Conservation (phyloP, 2,329 filamentous ascomycete species). For the Trichoderma koningiopsis region DNA sequence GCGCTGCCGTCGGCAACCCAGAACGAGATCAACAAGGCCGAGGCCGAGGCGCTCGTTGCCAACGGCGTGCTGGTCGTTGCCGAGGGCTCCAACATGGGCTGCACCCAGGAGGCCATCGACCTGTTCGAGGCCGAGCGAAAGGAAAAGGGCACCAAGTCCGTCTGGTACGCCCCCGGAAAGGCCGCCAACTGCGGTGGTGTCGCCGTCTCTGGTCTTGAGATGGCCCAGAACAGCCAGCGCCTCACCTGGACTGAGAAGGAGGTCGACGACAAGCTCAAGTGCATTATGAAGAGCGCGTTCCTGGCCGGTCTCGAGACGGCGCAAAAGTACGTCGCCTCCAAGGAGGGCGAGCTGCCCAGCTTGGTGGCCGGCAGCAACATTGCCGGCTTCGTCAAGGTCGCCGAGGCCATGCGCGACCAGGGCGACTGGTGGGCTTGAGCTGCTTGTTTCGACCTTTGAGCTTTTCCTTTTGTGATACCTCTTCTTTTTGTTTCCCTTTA, state of each 20-base stretch:
- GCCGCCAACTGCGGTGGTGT: constrained; percentile 97
- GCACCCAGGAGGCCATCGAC: constrained; percentile 92
- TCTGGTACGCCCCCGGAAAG: constrained; percentile 98
- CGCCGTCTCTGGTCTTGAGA: constrained; percentile 95
- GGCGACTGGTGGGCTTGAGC: constrained; percentile 78
- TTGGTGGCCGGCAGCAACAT: constrained; percentile 95
- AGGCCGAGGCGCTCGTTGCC: constrained; percentile 79
- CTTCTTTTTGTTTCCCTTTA: not conserved
- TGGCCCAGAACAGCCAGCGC: constrained; percentile 93
- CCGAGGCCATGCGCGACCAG: constrained; percentile 90
- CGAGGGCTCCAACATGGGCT: constrained; percentile 99
- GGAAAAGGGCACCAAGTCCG: constrained; percentile 66
- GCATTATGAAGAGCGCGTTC: constrained; percentile 95
- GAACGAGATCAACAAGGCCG: constrained; percentile 93
- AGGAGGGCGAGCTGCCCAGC: constrained; percentile 82
- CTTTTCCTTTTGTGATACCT: not conserved
- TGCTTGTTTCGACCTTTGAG: not conserved
- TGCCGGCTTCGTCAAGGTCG: constrained; percentile 96
- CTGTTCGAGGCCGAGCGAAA: constrained; percentile 80
- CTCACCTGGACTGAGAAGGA: constrained; percentile 85
- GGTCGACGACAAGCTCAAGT: constrained; percentile 87
- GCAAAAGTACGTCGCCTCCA: constrained; percentile 78
- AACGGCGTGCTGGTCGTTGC: constrained; percentile 83
- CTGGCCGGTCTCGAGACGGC: constrained; percentile 85
- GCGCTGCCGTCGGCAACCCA: constrained; percentile 93